Percentiles rank a stretch among this genome's conserved stretches.
Evolutionary conservation across 129 eudicot species (phyloP).

Genomic region (Lonicera japonica): DNA sequence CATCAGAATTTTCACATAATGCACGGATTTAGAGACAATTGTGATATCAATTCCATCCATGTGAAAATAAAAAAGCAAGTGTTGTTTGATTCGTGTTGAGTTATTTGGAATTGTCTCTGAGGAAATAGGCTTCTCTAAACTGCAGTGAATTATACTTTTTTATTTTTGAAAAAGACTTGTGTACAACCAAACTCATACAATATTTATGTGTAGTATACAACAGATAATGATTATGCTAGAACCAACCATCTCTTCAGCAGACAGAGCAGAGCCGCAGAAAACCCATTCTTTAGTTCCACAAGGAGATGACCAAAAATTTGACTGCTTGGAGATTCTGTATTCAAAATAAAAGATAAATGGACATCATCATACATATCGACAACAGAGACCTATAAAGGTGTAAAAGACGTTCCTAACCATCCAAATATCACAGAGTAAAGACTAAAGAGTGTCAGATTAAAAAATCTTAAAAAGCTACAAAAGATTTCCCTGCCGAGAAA

Average conservation of each 20-base stretch:
- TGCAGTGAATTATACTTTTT: neutral
- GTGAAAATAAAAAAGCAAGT: neutral
- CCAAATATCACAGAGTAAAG: neutral
- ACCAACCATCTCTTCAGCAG: conserved; percentile 69
- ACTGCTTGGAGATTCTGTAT: conserved; percentile 25
- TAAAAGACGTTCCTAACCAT: neutral
- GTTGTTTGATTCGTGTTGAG: neutral
- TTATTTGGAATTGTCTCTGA: neutral
- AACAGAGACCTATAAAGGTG: neutral
- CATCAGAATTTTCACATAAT: neutral
- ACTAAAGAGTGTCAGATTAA: neutral
- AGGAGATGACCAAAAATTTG: conserved; percentile 28
- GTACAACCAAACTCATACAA: neutral
- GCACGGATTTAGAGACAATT: neutral
- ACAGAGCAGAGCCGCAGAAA: conserved; percentile 81
- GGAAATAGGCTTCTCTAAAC: neutral
- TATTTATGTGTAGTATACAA: too few relatives aligned
- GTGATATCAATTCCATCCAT: neutral
- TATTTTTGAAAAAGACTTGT: too few relatives aligned
- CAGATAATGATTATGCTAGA: neutral
- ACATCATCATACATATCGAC: neutral
- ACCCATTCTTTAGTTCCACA: conserved; percentile 42
- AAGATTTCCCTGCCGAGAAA: too few relatives aligned
- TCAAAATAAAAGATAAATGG: conserved; percentile 1
- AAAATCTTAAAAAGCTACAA: too few relatives aligned